These are phyloP conservation scores for Acanthamoeba divionensis DNA, from an alignment of 208 protist species.

Conservation along the genomic window DNA sequence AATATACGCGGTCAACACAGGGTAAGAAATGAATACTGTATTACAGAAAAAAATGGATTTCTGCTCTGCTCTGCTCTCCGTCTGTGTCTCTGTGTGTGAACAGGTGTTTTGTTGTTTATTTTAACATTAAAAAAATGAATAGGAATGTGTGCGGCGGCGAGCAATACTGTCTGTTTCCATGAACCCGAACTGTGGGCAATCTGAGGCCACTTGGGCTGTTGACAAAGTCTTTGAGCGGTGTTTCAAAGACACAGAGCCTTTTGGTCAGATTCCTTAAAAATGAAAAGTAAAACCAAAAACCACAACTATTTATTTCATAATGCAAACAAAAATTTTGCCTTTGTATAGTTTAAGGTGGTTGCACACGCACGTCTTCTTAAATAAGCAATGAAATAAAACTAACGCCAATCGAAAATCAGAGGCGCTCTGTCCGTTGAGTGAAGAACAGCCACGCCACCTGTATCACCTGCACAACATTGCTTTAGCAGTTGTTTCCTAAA, in stretches of 20 bases:
- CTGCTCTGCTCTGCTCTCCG: not conserved
- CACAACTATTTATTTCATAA: too few species aligned
- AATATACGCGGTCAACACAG: not conserved
- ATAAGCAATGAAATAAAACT: too few species aligned
- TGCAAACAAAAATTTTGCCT: too few species aligned
- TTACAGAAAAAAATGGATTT: too few species aligned
- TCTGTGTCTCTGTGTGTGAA: not conserved
- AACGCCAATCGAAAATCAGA: too few species aligned
- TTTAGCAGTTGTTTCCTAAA: too few species aligned
- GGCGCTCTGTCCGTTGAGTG: too few species aligned
- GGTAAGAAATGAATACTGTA: not conserved
- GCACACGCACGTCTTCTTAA: too few species aligned
- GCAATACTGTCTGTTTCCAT: slow-evolving; percentile 62
- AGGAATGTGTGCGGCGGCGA: slow-evolving; percentile 56
- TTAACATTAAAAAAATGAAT: not conserved
- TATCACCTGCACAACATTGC: too few species aligned
- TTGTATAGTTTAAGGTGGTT: too few species aligned
- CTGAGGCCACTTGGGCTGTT: not conserved
- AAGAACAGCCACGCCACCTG: too few species aligned
- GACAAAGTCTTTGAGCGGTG: not conserved
- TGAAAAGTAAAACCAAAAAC: too few species aligned
- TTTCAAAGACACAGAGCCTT: not conserved
- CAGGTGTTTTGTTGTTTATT: not conserved
- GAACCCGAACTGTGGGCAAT: slow-evolving; percentile 48
- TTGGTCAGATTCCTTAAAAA: slow-evolving; percentile 14